Evolutionary conservation across 192 early-diverging fungal species (phyloP).

Genomic region (Gigaspora rosea): DNA sequence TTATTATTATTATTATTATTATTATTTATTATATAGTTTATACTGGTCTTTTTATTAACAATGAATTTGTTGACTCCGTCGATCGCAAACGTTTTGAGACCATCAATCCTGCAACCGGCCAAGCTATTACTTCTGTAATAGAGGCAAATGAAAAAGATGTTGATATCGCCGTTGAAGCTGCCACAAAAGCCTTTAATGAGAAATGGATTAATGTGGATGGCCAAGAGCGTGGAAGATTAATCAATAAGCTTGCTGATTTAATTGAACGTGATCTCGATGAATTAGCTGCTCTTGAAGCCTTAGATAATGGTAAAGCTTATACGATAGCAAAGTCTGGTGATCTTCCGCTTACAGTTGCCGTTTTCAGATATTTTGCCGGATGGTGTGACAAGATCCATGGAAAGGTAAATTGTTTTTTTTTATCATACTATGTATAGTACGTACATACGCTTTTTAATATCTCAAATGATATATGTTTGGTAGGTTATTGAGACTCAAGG

Average conservation of each 20-base stretch:
- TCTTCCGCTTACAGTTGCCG: constrained; percentile 58
- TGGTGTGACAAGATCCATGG: constrained; percentile 63
- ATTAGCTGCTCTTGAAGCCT: constrained; percentile 63
- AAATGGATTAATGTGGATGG: constrained; percentile 56
- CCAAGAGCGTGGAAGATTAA: constrained; percentile 49
- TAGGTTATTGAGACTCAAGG: not conserved
- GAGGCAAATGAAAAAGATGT: constrained; percentile 43
- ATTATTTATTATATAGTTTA: constrained; percentile 32
- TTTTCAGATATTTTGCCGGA: constrained; percentile 79
- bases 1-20: no score
- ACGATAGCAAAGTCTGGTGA: constrained; percentile 58
- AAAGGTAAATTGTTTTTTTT: constrained; percentile 37
- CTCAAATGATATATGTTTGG: not conserved
- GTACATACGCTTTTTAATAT: no score
- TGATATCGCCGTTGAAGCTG: constrained; percentile 61
- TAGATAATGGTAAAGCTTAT: constrained; percentile 80
- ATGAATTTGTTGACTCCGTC: constrained; percentile 53
- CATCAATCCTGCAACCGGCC: constrained; percentile 64
- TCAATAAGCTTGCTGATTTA: constrained; percentile 63
- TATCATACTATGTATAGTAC: not conserved
- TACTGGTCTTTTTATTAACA: constrained; percentile 70
- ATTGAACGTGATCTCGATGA: constrained; percentile 50
- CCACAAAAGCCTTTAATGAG: constrained; percentile 49
- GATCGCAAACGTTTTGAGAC: constrained; percentile 55
- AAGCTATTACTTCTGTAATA: constrained; percentile 49